phyloP scores from a whole-genome alignment of 192 early-diverging fungal genomes.

The Mortierella alpina region DNA sequence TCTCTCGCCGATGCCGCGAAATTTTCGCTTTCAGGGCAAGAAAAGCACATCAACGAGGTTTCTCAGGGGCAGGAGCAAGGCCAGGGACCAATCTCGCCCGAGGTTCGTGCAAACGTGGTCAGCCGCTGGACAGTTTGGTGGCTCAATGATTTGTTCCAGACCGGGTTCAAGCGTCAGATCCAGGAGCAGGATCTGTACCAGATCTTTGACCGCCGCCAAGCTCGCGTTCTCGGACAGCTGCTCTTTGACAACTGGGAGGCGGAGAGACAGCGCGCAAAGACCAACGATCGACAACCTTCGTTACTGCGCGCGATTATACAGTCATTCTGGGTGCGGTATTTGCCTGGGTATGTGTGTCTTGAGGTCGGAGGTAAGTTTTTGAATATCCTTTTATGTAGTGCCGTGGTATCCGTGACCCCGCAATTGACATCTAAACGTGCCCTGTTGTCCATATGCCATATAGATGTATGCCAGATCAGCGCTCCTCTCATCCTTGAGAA shows the following conservation, averaged over 20 bases:
- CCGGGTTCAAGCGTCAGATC: constrained; percentile 38
- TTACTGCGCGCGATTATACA: constrained; percentile 22
- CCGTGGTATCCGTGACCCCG: too few species aligned
- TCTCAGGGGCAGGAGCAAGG: too few species aligned
- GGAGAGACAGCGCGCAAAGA: constrained; percentile 14
- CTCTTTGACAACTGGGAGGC: constrained; percentile 22
- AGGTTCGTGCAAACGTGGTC: constrained; percentile 44
- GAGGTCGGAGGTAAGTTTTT: constrained; percentile 35
- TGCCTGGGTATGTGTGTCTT: constrained; percentile 29
- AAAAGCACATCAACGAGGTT: too few species aligned
- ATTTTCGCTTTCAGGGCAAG: too few species aligned
- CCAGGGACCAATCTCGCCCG: constrained; percentile 34
- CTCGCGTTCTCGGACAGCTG: neutral
- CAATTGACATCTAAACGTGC: neutral
- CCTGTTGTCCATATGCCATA: neutral
- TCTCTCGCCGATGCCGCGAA: too few species aligned
- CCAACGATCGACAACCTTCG: constrained; percentile 25
- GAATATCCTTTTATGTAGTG: neutral
- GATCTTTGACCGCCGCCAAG: constrained; percentile 37
- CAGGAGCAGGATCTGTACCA: constrained; percentile 56
- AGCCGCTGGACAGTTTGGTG: constrained; percentile 47
- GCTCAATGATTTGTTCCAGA: constrained; percentile 48
- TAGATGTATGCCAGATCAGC: constrained; percentile 37
- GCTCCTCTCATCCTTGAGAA: constrained; percentile 33
- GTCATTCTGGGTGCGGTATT: constrained; percentile 36